Percentiles rank a stretch among this genome's conserved stretches.
Evolutionary conservation across 148 eudicot species (phyloP).

Genomic region (Camellia japonica): DNA sequence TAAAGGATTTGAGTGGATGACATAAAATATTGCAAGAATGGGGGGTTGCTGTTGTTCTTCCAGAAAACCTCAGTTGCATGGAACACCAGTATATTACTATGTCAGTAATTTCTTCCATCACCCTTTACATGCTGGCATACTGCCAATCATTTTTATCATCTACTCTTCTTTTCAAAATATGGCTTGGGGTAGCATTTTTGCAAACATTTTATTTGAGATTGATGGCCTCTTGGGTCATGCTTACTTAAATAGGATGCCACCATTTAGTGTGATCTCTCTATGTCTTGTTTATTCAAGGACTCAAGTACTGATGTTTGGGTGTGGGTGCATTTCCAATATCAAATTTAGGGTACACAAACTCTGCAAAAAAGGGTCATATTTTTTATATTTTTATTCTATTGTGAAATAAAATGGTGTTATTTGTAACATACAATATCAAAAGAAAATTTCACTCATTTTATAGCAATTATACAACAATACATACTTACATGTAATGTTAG

Average conservation of each 20-base stretch:
- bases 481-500: too few species aligned
- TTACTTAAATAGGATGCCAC: neutral
- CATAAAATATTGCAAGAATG: constrained; percentile 34
- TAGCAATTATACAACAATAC: too few species aligned
- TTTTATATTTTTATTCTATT: too few species aligned
- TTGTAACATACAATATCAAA: too few species aligned
- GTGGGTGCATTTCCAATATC: too few species aligned
- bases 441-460: too few species aligned
- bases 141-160: neutral
- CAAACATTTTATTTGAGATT: constrained; percentile 4
- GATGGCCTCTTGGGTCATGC: neutral
- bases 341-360: too few species aligned
- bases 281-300: neutral
- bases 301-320: too few species aligned
- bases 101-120: constrained; percentile 43
- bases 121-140: neutral
- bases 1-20: constrained; percentile 4
- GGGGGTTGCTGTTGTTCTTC: constrained; percentile 90
- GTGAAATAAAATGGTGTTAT: too few species aligned
- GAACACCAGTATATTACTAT: constrained; percentile 82
- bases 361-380: too few species aligned
- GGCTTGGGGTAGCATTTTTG: neutral
- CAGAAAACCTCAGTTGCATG: constrained; percentile 61
- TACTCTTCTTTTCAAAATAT: constrained; percentile 9
- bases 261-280: neutral